Conservation (phyloP, 2,329 filamentous ascomycete species). For the Nothophoma quercina region DNA sequence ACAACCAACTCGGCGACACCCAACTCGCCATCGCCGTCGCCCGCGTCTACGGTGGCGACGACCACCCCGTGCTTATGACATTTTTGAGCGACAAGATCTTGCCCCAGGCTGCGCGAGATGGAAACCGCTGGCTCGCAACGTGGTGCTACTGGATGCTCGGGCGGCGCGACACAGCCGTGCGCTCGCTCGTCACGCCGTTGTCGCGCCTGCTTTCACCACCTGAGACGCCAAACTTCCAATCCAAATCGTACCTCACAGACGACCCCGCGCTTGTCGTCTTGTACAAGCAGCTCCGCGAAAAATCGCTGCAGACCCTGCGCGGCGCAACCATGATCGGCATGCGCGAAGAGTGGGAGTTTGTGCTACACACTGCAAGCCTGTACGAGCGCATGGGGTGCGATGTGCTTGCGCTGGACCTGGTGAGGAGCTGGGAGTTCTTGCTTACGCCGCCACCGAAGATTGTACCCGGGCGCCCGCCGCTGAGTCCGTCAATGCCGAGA, state of each 20-base stretch:
- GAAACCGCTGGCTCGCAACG: constrained; percentile 91
- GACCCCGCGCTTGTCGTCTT: constrained; percentile 88
- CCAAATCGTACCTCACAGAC: constrained; percentile 84
- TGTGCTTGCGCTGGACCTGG: constrained; percentile 82
- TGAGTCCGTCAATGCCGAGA: constrained; percentile 37
- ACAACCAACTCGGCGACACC: constrained; percentile 85
- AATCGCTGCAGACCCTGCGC: constrained; percentile 80
- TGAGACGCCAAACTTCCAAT: constrained; percentile 72
- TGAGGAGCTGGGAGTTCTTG: constrained; percentile 83
- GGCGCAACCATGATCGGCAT: constrained; percentile 84
- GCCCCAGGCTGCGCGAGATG: constrained; percentile 76
- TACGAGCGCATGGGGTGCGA: constrained; percentile 96
- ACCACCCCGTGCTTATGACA: constrained; percentile 73
- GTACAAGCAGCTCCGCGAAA: constrained; percentile 84
- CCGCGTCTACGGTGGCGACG: constrained; percentile 86
- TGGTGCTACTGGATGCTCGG: constrained; percentile 96
- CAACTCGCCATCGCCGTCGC: constrained; percentile 90
- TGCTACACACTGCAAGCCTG: constrained; percentile 82
- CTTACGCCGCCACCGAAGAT: constrained; percentile 47
- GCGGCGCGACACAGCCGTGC: constrained; percentile 82
- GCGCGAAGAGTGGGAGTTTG: constrained; percentile 84
- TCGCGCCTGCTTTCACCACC: constrained; percentile 75
- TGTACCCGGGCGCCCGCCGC: constrained; percentile 26
- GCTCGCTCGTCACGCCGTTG: constrained; percentile 81
- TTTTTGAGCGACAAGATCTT: constrained; percentile 84